These are phyloP conservation scores for Ceratocystis destructans DNA, from an alignment of 2,329 filamentous ascomycete genomes.

Conservation along the genomic window DNA sequence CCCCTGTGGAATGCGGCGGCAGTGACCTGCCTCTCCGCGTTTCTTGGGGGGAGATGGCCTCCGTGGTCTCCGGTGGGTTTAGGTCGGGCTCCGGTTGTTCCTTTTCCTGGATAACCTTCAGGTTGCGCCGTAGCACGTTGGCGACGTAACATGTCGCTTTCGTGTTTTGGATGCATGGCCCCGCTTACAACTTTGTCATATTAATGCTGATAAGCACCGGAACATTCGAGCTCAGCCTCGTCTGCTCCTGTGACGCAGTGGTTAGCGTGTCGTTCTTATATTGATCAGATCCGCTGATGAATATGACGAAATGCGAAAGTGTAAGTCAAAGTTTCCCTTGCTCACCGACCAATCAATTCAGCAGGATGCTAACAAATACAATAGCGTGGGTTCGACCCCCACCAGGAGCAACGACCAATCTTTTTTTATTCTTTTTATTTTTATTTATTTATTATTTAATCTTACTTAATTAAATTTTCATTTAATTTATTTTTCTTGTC, in stretches of 20 bases:
- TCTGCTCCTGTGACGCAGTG: conserved; percentile 21
- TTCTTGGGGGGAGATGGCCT: too few relatives aligned
- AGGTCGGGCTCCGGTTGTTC: too few relatives aligned
- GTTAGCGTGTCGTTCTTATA: conserved; percentile 22
- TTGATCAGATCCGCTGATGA: conserved; percentile 19
- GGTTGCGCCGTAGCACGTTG: too few relatives aligned
- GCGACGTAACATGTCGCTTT: too few relatives aligned
- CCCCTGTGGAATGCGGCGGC: too few relatives aligned
- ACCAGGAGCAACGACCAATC: conserved; percentile 20
- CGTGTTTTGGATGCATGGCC: too few relatives aligned
- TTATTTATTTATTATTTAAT: too few relatives aligned
- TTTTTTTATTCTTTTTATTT: conserved; percentile 9
- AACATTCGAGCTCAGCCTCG: conserved; percentile 15
- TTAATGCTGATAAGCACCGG: conserved; percentile 8
- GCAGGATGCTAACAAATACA: conserved; percentile 15
- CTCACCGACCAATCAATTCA: conserved; percentile 13
- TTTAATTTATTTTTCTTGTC: background rate
- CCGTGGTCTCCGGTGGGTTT: too few relatives aligned
- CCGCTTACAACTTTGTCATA: background rate
- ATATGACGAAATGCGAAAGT: conserved; percentile 22
- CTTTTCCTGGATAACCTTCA: too few relatives aligned
- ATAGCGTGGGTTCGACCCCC: conserved; percentile 21
- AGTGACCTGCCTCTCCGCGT: too few relatives aligned
- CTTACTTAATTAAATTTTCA: too few relatives aligned
- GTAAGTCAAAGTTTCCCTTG: conserved; percentile 11